Conservation (phyloP, 164 flowering plant species). For the Piper betle region DNA sequence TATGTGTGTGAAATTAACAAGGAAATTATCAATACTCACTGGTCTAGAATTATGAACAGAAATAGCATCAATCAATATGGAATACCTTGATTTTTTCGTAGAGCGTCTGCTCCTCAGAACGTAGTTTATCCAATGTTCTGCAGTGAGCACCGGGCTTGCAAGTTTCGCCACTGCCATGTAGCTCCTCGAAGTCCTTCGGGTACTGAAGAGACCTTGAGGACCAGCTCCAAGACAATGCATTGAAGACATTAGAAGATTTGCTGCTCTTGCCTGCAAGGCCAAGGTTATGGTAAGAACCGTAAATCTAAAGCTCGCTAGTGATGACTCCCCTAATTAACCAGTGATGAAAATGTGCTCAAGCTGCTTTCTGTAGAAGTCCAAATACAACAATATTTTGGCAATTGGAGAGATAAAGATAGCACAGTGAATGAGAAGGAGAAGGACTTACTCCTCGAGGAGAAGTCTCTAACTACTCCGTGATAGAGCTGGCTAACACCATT, state of each 20-base stretch:
- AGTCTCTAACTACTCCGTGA: slow-evolving; percentile 21
- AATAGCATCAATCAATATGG: too few relatives aligned
- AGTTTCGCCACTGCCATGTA: slow-evolving; percentile 36
- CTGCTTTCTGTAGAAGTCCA: too few relatives aligned
- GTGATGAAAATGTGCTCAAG: too few relatives aligned
- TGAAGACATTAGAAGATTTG: slow-evolving; percentile 71
- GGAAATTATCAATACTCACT: too few relatives aligned
- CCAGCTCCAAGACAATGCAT: slow-evolving; percentile 78
- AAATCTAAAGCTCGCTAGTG: neutral
- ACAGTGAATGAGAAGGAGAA: neutral
- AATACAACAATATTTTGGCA: too few relatives aligned
- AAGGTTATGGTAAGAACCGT: neutral
- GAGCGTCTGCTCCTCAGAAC: slow-evolving; percentile 57
- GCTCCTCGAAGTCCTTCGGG: slow-evolving; percentile 27
- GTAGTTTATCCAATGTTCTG: slow-evolving; percentile 51
- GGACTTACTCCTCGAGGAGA: slow-evolving; percentile 32
- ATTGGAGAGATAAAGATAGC: neutral
- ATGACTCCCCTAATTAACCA: too few relatives aligned
- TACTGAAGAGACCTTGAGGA: slow-evolving; percentile 63
- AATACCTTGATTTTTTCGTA: slow-evolving; percentile 67
- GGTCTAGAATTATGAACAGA: too few relatives aligned
- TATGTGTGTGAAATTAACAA: too few relatives aligned
- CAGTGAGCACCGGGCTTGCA: slow-evolving; percentile 71
- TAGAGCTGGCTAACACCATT: slow-evolving; percentile 22
- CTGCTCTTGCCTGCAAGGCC: slow-evolving; percentile 46